These are phyloP conservation scores for Sisymbrium irio DNA, from an alignment of 345 rosid species.

Conservation along the genomic window DNA sequence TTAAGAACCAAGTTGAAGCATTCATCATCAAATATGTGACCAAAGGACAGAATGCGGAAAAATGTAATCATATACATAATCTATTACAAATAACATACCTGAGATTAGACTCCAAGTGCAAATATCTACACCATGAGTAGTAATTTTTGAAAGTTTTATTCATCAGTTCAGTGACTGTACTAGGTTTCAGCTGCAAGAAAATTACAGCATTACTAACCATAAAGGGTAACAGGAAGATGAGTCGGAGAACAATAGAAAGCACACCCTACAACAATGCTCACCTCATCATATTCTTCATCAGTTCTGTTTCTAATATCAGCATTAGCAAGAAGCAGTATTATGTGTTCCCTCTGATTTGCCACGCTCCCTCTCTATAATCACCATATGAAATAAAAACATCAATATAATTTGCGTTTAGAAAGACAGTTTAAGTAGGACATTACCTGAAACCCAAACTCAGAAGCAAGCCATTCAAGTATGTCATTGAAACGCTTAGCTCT, in stretches of 20 bases:
- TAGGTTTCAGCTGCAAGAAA: slow-evolving; percentile 56
- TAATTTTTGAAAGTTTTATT: slow-evolving; percentile 75
- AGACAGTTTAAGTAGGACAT: slow-evolving; percentile 4
- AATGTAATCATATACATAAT: neutral
- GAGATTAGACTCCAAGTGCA: slow-evolving; percentile 46
- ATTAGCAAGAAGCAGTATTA: slow-evolving; percentile 85
- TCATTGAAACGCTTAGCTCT: slow-evolving; percentile 49
- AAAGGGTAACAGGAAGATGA: neutral
- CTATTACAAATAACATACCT: slow-evolving; percentile 41
- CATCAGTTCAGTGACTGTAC: slow-evolving; percentile 49
- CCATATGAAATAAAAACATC: slow-evolving; percentile 19
- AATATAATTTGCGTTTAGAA: neutral
- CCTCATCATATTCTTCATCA: slow-evolving; percentile 43
- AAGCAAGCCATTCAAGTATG: slow-evolving; percentile 90
- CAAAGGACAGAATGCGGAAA: slow-evolving; percentile 3
- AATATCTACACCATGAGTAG: slow-evolving; percentile 79
- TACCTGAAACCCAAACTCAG: slow-evolving; percentile 94
- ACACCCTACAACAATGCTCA: slow-evolving; percentile 19
- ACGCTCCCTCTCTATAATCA: slow-evolving; percentile 85
- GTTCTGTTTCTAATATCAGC: slow-evolving; percentile 59
- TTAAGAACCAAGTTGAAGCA: slow-evolving; percentile 27
- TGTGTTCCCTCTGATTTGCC: slow-evolving; percentile 97
- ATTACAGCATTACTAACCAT: slow-evolving; percentile 30
- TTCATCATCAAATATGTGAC: slow-evolving; percentile 21
- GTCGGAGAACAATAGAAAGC: neutral